Percentiles rank a stretch among this genome's conserved stretches.
Conservation (phyloP, 2,329 filamentous ascomycete species). For the Calonectria henricotiae region DNA sequence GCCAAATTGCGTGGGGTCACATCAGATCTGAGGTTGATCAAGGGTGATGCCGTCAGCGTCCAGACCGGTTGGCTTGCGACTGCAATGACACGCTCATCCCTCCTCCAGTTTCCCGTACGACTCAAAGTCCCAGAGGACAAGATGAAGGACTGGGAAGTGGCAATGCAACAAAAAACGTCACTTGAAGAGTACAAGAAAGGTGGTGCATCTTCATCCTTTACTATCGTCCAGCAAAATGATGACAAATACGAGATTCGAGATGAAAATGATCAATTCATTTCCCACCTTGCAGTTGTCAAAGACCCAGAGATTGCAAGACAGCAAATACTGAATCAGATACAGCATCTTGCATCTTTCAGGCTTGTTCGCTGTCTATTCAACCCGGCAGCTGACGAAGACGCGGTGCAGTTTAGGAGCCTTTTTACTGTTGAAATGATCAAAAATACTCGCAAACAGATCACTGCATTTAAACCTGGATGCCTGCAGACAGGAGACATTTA, state of each 20-base stretch:
- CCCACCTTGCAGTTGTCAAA: neutral
- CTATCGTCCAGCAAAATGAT: neutral
- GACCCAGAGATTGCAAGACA: neutral
- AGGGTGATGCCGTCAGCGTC: neutral
- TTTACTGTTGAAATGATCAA: neutral
- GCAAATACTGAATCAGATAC: neutral
- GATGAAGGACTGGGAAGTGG: neutral
- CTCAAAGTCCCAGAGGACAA: neutral
- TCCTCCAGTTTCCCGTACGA: neutral
- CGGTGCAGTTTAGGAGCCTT: neutral
- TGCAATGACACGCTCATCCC: neutral
- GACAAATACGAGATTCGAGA: neutral
- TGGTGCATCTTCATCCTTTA: neutral
- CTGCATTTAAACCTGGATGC: neutral
- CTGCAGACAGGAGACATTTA: neutral
- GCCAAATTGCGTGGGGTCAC: neutral
- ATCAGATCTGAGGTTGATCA: neutral
- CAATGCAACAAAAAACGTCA: neutral
- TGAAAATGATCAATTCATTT: neutral
- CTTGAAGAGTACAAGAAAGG: neutral
- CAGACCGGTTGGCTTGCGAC: slow-evolving; percentile 2
- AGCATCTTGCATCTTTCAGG: neutral
- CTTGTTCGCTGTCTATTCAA: slow-evolving; percentile 1
- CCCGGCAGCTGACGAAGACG: neutral
- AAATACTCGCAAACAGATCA: too few relatives aligned